Evolutionary conservation across 768 basidiomycete species (phyloP), one percentile per base, ranked within the genome.

Genomic region (Nidularia pulvinata): DNA sequence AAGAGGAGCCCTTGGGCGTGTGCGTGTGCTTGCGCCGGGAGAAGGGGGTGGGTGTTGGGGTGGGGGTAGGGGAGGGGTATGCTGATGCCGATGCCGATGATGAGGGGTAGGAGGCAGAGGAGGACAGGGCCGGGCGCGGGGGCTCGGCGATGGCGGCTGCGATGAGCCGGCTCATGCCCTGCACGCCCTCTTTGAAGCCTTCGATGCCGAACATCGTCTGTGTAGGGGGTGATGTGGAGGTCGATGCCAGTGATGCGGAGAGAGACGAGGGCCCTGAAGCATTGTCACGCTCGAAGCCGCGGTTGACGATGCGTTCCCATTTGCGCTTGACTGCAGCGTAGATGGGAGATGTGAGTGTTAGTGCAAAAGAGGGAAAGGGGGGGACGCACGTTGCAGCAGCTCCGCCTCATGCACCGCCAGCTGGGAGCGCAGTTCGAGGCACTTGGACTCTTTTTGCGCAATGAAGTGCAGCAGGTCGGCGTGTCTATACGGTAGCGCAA

Each of bases 381-480:
- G 2, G 35, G 22, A 69, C 82, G 53, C 64, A 86, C 85, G 69
- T 64, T 88, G 81, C 0, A 79, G 64, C 2, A 93, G 76, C 62
- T 93, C 92, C 2, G 77, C 78, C 69, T 94, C 91, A 58, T 93
- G 89, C 11, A 70, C 62, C 6, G 79, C 77, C 2, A 94, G 82
- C 58, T 91, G 89, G 4, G 86, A 82, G 14, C 90, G 84, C 45
- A 93, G 75, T 53, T 94, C 91, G 39, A 93, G 80, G 60, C 89
- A 92, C 65, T 85, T 88, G 0, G 88, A 82, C 65, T 93, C 92
- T 58, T 93, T 93, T 68, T 92, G 90, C 0, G 92, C 91, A 48
- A 94, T 94, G 55, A 88, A 87, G 33, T 81, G 87, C n/a, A 93
- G 72, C 2, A 94, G 71, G 51, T 93, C 91, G 5, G 86, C 83